phyloP scores from a whole-genome alignment of 192 early-diverging fungal species.

The Podila minutissima region DNA sequence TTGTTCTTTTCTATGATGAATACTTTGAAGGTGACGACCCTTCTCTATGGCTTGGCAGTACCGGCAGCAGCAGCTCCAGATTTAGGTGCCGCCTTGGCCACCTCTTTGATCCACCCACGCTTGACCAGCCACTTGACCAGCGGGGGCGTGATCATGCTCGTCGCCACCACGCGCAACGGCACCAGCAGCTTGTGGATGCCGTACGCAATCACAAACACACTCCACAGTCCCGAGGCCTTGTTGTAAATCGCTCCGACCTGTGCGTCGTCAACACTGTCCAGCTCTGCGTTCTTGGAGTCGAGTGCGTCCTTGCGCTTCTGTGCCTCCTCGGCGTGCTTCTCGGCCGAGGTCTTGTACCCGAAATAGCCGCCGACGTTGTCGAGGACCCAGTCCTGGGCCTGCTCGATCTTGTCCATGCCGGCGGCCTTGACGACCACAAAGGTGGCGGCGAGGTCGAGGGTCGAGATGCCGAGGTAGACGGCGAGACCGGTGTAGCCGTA shows the following conservation, averaged over 20 bases:
- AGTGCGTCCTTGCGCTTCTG: neutral
- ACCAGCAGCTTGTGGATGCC: constrained; percentile 70
- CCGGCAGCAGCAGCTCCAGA: constrained; percentile 1
- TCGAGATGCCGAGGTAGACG: constrained; percentile 59
- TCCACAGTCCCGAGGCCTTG: constrained; percentile 54
- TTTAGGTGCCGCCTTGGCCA: constrained; percentile 18
- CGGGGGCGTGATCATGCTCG: constrained; percentile 61
- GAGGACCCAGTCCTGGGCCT: constrained; percentile 56
- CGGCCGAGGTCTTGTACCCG: constrained; percentile 20
- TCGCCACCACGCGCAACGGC: constrained; percentile 63
- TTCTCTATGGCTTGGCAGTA: constrained; percentile 4
- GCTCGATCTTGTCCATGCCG: constrained; percentile 59
- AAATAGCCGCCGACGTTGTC: constrained; percentile 37
- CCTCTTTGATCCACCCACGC: constrained; percentile 58
- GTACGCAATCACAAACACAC: constrained; percentile 66
- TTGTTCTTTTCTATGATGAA: too few relatives aligned
- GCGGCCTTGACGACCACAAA: constrained; percentile 55
- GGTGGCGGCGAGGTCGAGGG: constrained; percentile 58
- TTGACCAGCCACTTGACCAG: constrained; percentile 57
- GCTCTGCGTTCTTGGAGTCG: neutral
- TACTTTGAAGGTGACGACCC: too few relatives aligned
- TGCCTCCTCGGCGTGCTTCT: constrained; percentile 1
- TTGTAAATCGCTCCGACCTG: constrained; percentile 34
- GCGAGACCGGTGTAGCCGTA: constrained; percentile 60
- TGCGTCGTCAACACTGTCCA: constrained; percentile 24